Conservation (phyloP, 2,329 filamentous ascomycete genomes). For the Pestalotiopsis sp. region DNA sequence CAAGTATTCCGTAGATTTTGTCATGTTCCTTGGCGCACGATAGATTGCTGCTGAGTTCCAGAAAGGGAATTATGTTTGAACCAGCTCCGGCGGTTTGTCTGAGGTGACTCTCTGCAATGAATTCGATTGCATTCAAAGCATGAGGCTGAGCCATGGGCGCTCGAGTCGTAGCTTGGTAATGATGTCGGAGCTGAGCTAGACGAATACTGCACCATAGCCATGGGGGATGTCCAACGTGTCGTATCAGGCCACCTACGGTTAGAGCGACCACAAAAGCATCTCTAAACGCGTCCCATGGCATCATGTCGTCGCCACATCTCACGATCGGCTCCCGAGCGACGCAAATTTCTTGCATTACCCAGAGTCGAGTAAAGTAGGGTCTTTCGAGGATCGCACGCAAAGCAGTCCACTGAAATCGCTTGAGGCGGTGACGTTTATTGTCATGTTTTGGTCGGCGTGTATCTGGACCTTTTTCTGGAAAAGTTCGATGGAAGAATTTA, state of each 20-base stretch:
- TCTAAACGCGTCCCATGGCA: neutral
- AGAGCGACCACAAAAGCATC: neutral
- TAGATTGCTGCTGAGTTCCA: neutral
- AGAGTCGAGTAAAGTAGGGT: no score
- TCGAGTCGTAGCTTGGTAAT: neutral
- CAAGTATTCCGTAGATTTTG: neutral
- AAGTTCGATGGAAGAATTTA: neutral
- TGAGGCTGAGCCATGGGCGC: neutral
- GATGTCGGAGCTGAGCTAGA: neutral
- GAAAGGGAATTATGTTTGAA: neutral
- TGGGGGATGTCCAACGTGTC: neutral
- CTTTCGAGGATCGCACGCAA: neutral
- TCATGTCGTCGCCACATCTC: neutral
- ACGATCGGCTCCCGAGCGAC: neutral
- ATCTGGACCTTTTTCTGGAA: neutral
- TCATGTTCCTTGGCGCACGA: neutral
- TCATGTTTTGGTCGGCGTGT: neutral
- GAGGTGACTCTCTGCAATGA: neutral
- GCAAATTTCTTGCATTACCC: neutral
- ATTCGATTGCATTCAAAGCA: neutral
- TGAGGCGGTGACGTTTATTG: neutral
- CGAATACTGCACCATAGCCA: neutral
- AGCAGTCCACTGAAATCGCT: neutral
- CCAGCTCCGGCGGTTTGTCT: neutral
- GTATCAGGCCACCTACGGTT: neutral